A percentile compares a stretch with the other conserved stretches of the same genome.
These are phyloP conservation scores for Allium cepa DNA, from an alignment of 106 monocot genomes.

Conservation along the genomic window DNA sequence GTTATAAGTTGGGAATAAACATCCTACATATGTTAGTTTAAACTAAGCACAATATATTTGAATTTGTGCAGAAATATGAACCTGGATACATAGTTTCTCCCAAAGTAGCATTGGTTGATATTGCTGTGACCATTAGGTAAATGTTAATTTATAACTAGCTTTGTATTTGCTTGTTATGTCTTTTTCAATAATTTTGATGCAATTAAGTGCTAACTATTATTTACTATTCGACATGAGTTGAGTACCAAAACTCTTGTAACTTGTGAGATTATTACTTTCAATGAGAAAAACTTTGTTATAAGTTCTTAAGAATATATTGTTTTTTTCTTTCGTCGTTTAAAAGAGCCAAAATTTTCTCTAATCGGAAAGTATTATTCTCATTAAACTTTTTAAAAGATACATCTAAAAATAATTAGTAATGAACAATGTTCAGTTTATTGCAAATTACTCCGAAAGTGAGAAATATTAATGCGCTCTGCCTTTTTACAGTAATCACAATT, in stretches of 20 bases:
- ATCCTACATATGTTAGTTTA: neutral
- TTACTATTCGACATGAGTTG: neutral
- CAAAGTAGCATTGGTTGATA: constrained; percentile 44
- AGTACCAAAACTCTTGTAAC: neutral
- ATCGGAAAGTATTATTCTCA: no score
- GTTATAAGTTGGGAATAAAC: constrained; percentile 2
- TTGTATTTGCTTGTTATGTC: neutral
- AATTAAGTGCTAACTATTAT: neutral
- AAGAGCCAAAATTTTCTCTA: neutral
- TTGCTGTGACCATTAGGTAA: constrained; percentile 73
- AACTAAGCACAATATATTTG: neutral
- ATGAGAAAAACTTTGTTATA: neutral
- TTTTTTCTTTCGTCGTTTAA: neutral
- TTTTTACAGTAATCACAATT: neutral
- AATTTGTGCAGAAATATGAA: constrained; percentile 56
- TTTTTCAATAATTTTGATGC: neutral
- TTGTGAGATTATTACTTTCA: neutral
- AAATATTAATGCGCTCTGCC: neutral
- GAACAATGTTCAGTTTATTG: no score
- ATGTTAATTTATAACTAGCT: neutral
- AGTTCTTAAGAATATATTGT: neutral
- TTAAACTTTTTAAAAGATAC: no score
- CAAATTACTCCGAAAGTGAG: no score
- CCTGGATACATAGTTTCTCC: constrained; percentile 47
- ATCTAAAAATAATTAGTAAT: no score